Evolutionary conservation across 2,329 filamentous ascomycete genomes (phyloP).

Genomic region (Fusarium kyushuense): DNA sequence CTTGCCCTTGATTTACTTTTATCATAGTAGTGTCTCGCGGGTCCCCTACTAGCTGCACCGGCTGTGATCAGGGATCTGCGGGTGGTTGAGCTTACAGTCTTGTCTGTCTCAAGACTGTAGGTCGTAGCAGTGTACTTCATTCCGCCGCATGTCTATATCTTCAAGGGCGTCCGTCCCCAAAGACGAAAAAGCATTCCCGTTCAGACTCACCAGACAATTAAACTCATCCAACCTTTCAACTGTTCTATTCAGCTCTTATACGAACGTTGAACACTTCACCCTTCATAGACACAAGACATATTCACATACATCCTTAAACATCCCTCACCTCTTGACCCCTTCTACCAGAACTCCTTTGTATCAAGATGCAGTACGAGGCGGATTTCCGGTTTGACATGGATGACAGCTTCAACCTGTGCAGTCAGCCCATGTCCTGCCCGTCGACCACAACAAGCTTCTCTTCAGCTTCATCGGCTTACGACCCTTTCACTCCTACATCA

Average conservation of each 20-base stretch:
- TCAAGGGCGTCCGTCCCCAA: constrained; percentile 54
- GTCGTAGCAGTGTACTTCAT: constrained; percentile 52
- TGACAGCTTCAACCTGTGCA: constrained; percentile 55
- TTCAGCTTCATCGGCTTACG: constrained; percentile 57
- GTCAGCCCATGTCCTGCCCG: constrained; percentile 53
- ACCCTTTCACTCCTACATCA: constrained; percentile 60
- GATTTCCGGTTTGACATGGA: constrained; percentile 57
- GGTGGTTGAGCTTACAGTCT: constrained; percentile 52
- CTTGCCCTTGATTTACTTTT: constrained; percentile 43
- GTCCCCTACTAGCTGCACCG: constrained; percentile 48
- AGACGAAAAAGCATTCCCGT: constrained; percentile 53
- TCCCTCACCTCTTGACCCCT: constrained; percentile 13
- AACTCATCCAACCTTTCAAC: constrained; percentile 30
- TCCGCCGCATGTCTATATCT: constrained; percentile 58
- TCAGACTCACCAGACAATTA: constrained; percentile 45
- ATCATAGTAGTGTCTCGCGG: constrained; percentile 53
- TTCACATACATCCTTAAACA: constrained; percentile 24
- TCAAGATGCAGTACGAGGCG: constrained; percentile 55
- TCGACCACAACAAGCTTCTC: constrained; percentile 56
- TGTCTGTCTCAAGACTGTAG: constrained; percentile 52
- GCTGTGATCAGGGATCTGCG: constrained; percentile 49
- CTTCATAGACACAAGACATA: constrained; percentile 35
- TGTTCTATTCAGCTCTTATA: constrained; percentile 35
- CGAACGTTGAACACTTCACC: constrained; percentile 30
- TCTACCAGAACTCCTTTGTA: constrained; percentile 23